phyloP scores from a whole-genome alignment of 441 rosid species.

The Corymbia calophylla region DNA sequence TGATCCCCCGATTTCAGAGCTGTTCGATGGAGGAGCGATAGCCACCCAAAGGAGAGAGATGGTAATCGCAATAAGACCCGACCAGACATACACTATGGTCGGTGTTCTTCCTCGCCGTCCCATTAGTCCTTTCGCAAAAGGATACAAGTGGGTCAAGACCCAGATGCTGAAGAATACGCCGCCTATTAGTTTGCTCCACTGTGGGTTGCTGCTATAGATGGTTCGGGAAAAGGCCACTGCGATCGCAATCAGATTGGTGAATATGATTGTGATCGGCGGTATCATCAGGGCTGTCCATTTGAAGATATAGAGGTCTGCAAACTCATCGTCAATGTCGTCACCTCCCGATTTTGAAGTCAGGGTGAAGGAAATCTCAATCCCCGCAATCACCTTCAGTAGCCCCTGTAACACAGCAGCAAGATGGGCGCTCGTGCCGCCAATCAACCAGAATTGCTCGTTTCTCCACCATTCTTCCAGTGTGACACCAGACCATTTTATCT shows the following conservation, averaged over 20 bases:
- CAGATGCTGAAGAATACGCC: neutral
- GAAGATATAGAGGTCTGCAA: neutral
- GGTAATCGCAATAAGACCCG: neutral
- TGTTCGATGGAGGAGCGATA: neutral
- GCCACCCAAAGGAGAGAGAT: neutral
- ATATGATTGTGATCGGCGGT: neutral
- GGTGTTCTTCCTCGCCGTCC: neutral
- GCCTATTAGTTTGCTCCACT: neutral
- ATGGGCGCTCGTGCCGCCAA: neutral
- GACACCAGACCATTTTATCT: neutral
- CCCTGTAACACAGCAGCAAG: neutral
- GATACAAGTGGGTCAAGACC: neutral
- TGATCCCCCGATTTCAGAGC: neutral
- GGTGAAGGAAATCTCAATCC: neutral
- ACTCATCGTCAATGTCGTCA: neutral
- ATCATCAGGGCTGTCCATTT: neutral
- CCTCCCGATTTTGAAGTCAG: neutral
- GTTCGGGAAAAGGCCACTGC: neutral
- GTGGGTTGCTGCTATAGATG: neutral
- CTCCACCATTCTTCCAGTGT: conserved; percentile 1
- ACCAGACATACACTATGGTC: neutral
- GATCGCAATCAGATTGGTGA: neutral
- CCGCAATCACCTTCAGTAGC: neutral
- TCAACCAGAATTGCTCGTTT: conserved; percentile 1
- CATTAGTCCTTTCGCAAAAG: neutral